Base-by-base conservation (phyloP, 345 rosid species). In the Aquilaria malaccensis region DNA sequence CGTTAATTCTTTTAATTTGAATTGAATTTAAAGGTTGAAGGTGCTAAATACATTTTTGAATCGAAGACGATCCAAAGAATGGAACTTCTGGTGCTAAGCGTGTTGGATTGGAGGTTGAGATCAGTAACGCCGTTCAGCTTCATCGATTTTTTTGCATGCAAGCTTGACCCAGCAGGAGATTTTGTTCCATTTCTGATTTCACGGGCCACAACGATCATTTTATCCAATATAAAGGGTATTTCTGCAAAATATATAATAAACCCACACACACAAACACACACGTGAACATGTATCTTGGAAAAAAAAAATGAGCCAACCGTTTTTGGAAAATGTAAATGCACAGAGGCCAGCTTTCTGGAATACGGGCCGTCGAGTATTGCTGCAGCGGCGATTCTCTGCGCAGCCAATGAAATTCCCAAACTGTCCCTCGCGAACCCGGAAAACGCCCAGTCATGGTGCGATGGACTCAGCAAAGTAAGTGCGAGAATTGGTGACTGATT, bases 361-460 rank as follows among this genome's bases (percentile, higher is more conserved):
- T 78, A 86, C 57, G 55, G 91, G 73, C 99, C 99, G 51, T 94
- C 99, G 41, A 87, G 91, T 75, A 86, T 88, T 67, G 99, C 97
- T 9, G 99, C 89, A 2, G 95, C 96, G 29, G 97, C 97, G 3
- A 81, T 90, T 63, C 87, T 94, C 2, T 90, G 85, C 45, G 97
- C 89, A 30, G 96, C 96, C 45, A 78, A 76, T 55, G 96, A 82
- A 66, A 80, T 90, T 32, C 99, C 97, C 60, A 83, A 78, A 59
- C 67, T 90, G 75, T 74, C 97, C 4, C 85, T 86, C 49, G 7
- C 43, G 3, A 78, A 74, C 69, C 90, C 86, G 0, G 96, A 88
- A 50, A 76, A 72, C 52, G 96, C 91, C 29, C 96, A 94, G 78
- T 78, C 89, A n/a, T 94, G 97, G 99, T 94, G 97, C 67, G 85